These are phyloP conservation scores for Metschnikowia kofuensis DNA, from an alignment of 805 yeast genomes.

Conservation along the genomic window DNA sequence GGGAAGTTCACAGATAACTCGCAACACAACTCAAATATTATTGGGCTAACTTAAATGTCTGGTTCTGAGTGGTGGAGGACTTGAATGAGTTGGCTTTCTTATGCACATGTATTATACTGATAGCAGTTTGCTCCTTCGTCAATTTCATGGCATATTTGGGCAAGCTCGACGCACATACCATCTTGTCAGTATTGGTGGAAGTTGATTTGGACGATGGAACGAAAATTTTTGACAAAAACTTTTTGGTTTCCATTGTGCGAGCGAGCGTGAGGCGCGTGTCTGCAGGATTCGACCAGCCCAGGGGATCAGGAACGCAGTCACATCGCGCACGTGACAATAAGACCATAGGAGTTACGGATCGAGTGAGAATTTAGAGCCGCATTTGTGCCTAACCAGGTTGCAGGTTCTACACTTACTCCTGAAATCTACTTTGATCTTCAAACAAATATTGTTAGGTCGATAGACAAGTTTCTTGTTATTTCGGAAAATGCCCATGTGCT, in stretches of 20 bases:
- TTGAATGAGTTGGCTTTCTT: background rate
- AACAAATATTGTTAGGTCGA: no score
- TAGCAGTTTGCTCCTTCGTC: background rate
- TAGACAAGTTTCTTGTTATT: no score
- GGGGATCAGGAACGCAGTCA: slow-evolving; percentile 17
- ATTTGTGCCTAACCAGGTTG: no score
- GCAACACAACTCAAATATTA: no score
- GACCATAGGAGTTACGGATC: background rate
- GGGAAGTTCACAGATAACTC: no score
- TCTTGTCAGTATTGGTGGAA: slow-evolving; percentile 21
- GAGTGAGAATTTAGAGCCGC: no score
- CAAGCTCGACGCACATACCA: slow-evolving; percentile 18
- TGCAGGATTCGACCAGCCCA: slow-evolving; percentile 16
- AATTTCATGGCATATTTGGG: slow-evolving; percentile 2
- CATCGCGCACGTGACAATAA: slow-evolving; percentile 15
- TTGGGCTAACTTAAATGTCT: no score
- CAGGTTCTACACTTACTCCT: no score
- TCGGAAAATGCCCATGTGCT: no score
- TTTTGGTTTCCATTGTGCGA: slow-evolving; percentile 15
- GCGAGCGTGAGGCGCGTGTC: slow-evolving; percentile 10
- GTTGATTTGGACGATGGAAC: slow-evolving; percentile 17
- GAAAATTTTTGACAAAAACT: slow-evolving; percentile 20
- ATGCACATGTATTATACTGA: no score
- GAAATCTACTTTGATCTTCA: no score
- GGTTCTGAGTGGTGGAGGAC: background rate